Percentiles rank a stretch among this genome's conserved stretches.
Conservation (phyloP, 495 filamentous ascomycete genomes). For the Tuber borchii region DNA sequence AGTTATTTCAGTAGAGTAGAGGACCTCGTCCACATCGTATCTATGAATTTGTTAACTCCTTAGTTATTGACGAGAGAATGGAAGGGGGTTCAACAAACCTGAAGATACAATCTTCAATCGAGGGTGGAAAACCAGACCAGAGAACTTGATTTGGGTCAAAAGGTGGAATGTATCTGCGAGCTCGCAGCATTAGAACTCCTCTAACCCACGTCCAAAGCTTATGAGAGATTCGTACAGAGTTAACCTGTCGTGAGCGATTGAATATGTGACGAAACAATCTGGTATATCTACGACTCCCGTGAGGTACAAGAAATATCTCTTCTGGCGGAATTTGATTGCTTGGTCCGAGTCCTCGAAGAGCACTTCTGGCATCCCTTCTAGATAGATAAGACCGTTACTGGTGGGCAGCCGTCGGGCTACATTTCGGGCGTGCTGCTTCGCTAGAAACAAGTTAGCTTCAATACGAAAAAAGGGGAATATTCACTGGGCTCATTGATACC, state of each 20-base stretch:
- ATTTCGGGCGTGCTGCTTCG: constrained; percentile 71
- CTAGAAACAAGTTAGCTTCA: constrained; percentile 45
- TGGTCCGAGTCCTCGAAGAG: constrained; percentile 58
- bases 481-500: constrained; percentile 10
- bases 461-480: neutral
- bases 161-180: constrained; percentile 49
- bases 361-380: constrained; percentile 49
- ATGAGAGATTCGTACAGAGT: constrained; percentile 45
- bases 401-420: constrained; percentile 61
- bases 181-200: neutral
- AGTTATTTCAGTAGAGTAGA: constrained; percentile 38
- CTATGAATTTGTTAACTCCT: constrained; percentile 6
- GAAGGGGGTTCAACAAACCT: constrained; percentile 36
- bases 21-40: constrained; percentile 51
- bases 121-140: constrained; percentile 56
- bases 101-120: constrained; percentile 48
- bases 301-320: constrained; percentile 66
- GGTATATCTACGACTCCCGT: constrained; percentile 54
- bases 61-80: neutral
- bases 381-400: constrained; percentile 57
- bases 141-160: constrained; percentile 53
- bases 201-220: neutral
- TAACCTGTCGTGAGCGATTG: constrained; percentile 53
- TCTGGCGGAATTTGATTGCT: constrained; percentile 56
- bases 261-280: constrained; percentile 58